These are phyloP conservation scores for Boletellus sp. DNA, from an alignment of 1,284 basidiomycete species.

Conservation along the genomic window DNA sequence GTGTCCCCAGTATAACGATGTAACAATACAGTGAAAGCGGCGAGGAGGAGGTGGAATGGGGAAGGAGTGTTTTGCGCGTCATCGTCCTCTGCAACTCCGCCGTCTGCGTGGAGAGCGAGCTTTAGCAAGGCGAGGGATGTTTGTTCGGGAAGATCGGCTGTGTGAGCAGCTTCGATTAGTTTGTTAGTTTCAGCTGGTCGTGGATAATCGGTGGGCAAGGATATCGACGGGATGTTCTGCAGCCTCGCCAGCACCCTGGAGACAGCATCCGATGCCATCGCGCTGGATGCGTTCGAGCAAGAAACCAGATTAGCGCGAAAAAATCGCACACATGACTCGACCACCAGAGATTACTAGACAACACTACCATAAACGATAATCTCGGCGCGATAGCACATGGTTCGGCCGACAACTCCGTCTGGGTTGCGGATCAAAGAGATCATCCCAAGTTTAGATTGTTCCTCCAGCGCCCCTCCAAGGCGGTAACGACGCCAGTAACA, in stretches of 20 bases:
- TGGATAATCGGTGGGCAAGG: conserved; percentile 96
- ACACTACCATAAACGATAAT: too few species aligned
- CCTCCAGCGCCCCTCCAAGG: too few species aligned
- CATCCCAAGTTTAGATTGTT: too few species aligned
- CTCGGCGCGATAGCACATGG: too few species aligned
- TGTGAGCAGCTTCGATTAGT: conserved; percentile 76
- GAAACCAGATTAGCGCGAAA: neutral
- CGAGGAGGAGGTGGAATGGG: conserved; percentile 87
- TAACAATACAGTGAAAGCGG: conserved; percentile 87
- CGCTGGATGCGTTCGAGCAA: neutral
- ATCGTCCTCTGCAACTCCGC: conserved; percentile 52
- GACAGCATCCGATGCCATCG: conserved; percentile 42
- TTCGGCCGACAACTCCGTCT: too few species aligned
- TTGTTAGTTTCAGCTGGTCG: conserved; percentile 72
- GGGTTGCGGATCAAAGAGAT: too few species aligned
- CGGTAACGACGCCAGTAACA: too few species aligned
- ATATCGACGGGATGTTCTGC: conserved; percentile 83
- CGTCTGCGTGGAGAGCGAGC: conserved; percentile 69
- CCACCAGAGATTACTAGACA: too few species aligned
- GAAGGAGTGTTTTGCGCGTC: conserved; percentile 58
- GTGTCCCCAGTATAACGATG: conserved; percentile 97
- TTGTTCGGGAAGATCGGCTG: conserved; percentile 62
- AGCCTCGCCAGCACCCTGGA: conserved; percentile 57
- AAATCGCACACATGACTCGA: neutral
- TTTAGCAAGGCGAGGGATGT: conserved; percentile 71